These are phyloP conservation scores for Pythium aquatile DNA, from an alignment of 352 stramenopile genomes.

Conservation along the genomic window DNA sequence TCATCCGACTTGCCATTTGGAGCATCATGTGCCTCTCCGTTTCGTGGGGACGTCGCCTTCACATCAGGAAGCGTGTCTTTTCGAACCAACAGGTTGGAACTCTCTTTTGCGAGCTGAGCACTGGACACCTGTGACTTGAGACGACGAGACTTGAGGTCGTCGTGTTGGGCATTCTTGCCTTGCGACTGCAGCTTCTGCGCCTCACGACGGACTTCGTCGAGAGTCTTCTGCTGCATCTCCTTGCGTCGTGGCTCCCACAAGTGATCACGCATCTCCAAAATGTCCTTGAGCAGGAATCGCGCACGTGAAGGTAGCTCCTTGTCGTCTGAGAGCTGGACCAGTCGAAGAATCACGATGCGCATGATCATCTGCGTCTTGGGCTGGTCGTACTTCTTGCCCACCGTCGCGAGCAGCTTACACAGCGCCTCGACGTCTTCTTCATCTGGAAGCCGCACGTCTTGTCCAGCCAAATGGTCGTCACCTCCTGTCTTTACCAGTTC, in stretches of 20 bases:
- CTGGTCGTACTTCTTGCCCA: slow-evolving; percentile 87
- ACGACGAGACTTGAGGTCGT: slow-evolving; percentile 67
- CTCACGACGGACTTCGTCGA: slow-evolving; percentile 81
- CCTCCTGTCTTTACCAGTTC: slow-evolving; percentile 52
- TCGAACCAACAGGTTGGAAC: slow-evolving; percentile 70
- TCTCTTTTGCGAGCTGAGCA: slow-evolving; percentile 75
- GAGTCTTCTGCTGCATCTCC: slow-evolving; percentile 86
- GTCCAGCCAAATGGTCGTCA: slow-evolving; percentile 47
- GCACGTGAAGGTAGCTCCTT: slow-evolving; percentile 64
- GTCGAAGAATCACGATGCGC: slow-evolving; percentile 82
- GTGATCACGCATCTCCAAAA: slow-evolving; percentile 83
- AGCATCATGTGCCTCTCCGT: neutral
- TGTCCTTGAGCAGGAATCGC: slow-evolving; percentile 82
- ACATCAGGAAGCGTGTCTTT: slow-evolving; percentile 31
- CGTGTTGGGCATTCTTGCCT: slow-evolving; percentile 88
- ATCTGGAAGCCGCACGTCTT: slow-evolving; percentile 76
- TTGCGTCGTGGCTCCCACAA: slow-evolving; percentile 85
- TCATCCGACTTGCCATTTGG: neutral
- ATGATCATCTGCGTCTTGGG: slow-evolving; percentile 74
- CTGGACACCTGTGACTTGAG: slow-evolving; percentile 81
- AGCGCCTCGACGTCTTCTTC: slow-evolving; percentile 84
- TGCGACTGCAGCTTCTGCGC: slow-evolving; percentile 80
- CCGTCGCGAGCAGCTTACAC: slow-evolving; percentile 83
- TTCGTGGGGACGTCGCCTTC: neutral
- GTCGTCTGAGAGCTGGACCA: slow-evolving; percentile 83